Evolutionary conservation across 805 yeast species (phyloP), one percentile per base, ranked within the genome.

Genomic region (Starmerella khaoyaiensis): DNA sequence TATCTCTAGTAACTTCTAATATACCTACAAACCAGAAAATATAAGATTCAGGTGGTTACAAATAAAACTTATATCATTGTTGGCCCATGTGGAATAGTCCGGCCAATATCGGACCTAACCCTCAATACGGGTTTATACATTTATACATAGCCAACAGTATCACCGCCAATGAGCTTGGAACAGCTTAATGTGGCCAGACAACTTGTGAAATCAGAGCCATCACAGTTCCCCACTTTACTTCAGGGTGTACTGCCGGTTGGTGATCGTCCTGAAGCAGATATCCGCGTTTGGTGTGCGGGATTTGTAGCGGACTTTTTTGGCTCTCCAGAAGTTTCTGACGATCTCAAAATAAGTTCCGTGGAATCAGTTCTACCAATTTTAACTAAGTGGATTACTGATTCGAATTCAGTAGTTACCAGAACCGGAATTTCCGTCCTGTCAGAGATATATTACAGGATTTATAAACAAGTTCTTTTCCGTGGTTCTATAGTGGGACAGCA

Each of bases 371-470:
- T 59, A 25, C 55, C 50, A 15, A 39, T 58, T 2, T 26, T 62
- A 10, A 32, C 27, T 20, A 35, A 33, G 4, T 47, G 61, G 34
- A 38, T 55, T 11, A 36, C 38, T 2, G 61, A 52, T 25, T 23
- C 31, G 3, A 52, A 58, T 29, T 25, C 43, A 3, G 35, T 23
- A 12, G 53, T 58, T 3, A 51, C 46, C 15, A 65, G 64, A 48
- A 56, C 58, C 34, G 57, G 65, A 12, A 54, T 68, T 4, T 53
- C 63, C 18, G 55, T 67, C 10, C 53, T 65, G 16, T 53, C 71
- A 5, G 53, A 59, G 28, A 52, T 65, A n/a, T 72, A 67, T 45
- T 71, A 71, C 12, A 50, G 48, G 45, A 66, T 27, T 63, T 71
- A 43, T 65, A 61, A 40, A 52, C 67, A 21, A 18, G 26, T n/a